Percentiles rank a stretch among this genome's conserved stretches.
Conservation (phyloP, 495 filamentous ascomycete genomes). For the Coniosporium apollinis region DNA sequence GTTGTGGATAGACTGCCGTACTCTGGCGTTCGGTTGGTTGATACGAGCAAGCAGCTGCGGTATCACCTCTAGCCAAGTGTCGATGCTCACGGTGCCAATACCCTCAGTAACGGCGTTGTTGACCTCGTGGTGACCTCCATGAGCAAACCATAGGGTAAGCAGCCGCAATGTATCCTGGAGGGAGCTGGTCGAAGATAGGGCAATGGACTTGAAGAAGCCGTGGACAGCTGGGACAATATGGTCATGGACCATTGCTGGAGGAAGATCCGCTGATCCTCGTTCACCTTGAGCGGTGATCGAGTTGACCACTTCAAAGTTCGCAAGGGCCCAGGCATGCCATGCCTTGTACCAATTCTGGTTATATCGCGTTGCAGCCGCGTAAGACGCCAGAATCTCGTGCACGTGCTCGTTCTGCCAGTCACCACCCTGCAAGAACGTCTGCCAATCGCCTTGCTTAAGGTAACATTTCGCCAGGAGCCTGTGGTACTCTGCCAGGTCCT, state of each 20-base stretch:
- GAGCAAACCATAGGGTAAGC: constrained; percentile 88
- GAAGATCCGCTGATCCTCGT: constrained; percentile 38
- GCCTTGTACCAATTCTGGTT: constrained; percentile 94
- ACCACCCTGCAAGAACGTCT: constrained; percentile 61
- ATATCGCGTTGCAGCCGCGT: constrained; percentile 77
- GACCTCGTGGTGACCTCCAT: constrained; percentile 78
- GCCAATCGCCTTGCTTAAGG: constrained; percentile 91
- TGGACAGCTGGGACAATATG: constrained; percentile 88
- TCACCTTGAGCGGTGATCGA: constrained; percentile 46
- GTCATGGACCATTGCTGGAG: constrained; percentile 49
- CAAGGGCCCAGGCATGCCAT: constrained; percentile 98
- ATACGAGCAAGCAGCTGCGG: constrained; percentile 94
- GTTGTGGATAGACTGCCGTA: constrained; percentile 78
- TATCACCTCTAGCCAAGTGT: constrained; percentile 97
- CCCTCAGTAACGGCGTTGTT: constrained; percentile 76
- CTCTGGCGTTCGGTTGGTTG: constrained; percentile 76
- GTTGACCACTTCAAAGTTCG: constrained; percentile 96
- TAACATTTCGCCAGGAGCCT: constrained; percentile 87
- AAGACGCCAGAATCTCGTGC: constrained; percentile 65
- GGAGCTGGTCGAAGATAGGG: constrained; percentile 76
- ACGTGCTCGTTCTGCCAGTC: constrained; percentile 71
- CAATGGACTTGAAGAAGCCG: constrained; percentile 92
- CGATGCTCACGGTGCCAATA: constrained; percentile 76
- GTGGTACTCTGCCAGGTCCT: constrained; percentile 38
- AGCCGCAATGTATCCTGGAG: constrained; percentile 88